Conservation (phyloP, 345 rosid species). For the Raphanus raphanistrum region DNA sequence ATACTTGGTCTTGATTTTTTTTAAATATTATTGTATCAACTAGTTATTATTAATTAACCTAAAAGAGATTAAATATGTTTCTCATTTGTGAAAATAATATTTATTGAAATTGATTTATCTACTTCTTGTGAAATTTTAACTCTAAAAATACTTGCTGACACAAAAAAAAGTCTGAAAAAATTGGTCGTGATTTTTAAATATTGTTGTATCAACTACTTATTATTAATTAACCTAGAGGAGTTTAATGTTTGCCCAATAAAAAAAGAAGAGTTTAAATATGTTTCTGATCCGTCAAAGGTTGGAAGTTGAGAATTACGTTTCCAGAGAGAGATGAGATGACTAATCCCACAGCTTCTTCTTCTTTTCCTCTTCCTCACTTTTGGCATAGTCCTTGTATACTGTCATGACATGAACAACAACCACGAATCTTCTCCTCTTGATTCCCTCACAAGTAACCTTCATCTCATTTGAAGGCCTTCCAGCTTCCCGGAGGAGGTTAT, state of each 20-base stretch:
- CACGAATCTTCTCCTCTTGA: slow-evolving; percentile 25
- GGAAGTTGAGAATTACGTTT: slow-evolving; percentile 28
- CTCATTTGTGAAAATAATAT: too few species aligned
- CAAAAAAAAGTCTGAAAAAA: too few species aligned
- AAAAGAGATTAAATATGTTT: background rate
- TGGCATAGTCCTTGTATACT: background rate
- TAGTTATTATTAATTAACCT: background rate
- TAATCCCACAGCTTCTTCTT: slow-evolving; percentile 26
- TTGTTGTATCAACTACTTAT: too few species aligned
- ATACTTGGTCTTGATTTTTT: background rate
- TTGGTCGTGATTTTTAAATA: too few species aligned
- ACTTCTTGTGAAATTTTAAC: too few species aligned
- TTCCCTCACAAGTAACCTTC: slow-evolving; percentile 3
- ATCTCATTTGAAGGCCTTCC: background rate
- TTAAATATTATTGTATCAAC: background rate
- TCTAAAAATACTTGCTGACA: too few species aligned
- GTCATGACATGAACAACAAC: slow-evolving; percentile 36
- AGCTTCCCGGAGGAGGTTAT: slow-evolving; percentile 31
- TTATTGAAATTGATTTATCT: too few species aligned
- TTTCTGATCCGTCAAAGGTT: background rate
- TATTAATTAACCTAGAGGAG: too few species aligned
- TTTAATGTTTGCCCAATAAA: too few species aligned
- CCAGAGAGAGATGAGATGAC: slow-evolving; percentile 14
- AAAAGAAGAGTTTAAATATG: background rate
- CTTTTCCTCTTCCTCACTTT: background rate